Evolutionary conservation across 108 stramenopile genomes (phyloP).

Genomic region (Stephanodiscus triporus): DNA sequence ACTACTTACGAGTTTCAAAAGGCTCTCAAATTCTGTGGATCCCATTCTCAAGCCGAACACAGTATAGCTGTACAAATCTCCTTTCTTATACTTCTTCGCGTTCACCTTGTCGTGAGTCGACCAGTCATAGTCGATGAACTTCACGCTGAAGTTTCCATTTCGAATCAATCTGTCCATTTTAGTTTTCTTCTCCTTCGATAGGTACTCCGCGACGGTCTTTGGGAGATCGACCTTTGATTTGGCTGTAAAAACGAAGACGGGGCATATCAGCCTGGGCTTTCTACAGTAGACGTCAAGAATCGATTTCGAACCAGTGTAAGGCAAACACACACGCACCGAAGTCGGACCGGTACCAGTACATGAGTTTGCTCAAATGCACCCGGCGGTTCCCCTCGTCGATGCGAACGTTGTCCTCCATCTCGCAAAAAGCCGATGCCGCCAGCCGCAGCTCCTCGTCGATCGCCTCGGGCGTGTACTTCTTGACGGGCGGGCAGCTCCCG

Average conservation of each 20-base stretch:
- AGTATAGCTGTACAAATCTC: neutral
- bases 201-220: constrained; percentile 24
- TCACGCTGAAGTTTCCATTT: constrained; percentile 23
- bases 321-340: constrained; percentile 38
- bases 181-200: constrained; percentile 43
- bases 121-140: constrained; percentile 53
- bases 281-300: too few relatives aligned
- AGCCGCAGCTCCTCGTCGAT: constrained; percentile 61
- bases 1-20: too few relatives aligned
- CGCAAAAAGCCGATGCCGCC: constrained; percentile 55
- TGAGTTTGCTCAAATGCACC: constrained; percentile 46
- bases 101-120: constrained; percentile 33
- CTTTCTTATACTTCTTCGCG: constrained; percentile 12
- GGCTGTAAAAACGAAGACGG: neutral
- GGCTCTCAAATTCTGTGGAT: too few relatives aligned
- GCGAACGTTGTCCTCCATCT: constrained; percentile 47
- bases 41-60: too few relatives aligned
- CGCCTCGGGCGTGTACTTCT: constrained; percentile 46
- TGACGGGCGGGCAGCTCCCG: constrained; percentile 64
- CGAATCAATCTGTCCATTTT: constrained; percentile 31
- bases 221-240: constrained; percentile 41
- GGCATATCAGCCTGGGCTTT: too few relatives aligned
- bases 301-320: neutral
- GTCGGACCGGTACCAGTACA: constrained; percentile 60
- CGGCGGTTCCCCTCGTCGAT: constrained; percentile 34